Base-by-base conservation (phyloP, 805 yeast species). In the Lipomyces spencermartinsiae region DNA sequence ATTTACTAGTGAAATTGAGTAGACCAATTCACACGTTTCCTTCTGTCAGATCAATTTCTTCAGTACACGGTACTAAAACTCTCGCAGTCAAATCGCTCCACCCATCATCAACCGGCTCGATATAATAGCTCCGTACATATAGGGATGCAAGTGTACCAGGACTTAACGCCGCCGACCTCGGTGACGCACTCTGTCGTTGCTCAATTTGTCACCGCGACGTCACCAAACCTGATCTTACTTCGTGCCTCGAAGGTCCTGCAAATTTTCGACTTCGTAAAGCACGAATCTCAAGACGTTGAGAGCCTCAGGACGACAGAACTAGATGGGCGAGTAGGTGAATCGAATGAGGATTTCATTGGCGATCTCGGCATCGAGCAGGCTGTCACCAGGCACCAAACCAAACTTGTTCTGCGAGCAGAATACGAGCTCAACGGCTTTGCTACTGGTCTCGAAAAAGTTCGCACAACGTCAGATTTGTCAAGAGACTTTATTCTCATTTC, bases 61-160 rank as follows among this genome's bases (percentile, higher is more conserved):
- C 22, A 43, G 49, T 43, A n/a, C 22, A 43, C 43, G n/a, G 22
- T 4, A 19, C 49, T 14, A 14, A 25, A 25, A 16, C 49, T 22
- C 49, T n/a, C 43, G 49, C 22, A 8, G 49, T n/a, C 49, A 6
- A 43, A 43, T 43, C 49, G 49, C 49, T 43, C 49, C 49, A 16
- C 22, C 7, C 49, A 43, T 43, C 49, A 43, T 43, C 22, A 43
- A n/a, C 10, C 49, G n/a, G 49, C 22, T 43, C 22, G 49, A 22
- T 43, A 43, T n/a, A 16, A 43, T 43, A 43, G n/a, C 7, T 43
- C n/a, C 49, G n/a, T 3, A 16, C n/a, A 43, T 16, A 16, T 43
- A n/a, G 16, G n/a, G 22, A 92, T 92, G 97, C 92, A 92, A 74
- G 89, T 90, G 16, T 91, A 90, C 77, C 87, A 89, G 71, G 92